Base-by-base conservation (phyloP, 345 rosid genomes). In the Arabis hirsuta region DNA sequence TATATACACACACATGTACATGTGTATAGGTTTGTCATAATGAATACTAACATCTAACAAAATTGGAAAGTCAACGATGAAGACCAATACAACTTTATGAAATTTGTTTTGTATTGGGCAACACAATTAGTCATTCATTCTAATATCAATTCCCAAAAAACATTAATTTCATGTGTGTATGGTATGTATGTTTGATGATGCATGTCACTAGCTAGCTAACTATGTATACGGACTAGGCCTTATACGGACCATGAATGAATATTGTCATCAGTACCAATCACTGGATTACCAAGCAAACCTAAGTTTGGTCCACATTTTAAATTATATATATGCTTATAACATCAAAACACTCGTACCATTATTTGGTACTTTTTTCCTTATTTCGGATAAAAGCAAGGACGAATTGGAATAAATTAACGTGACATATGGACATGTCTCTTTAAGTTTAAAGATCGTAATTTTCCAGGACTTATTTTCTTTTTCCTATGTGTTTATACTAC, bases 281-380 rank as follows among this genome's bases (percentile, higher is more conserved):
- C 64, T 55, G 76, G 47, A 36, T 45, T 24, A 56, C 45, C 34
- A 64, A 47, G 55, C 50, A 20, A n/a, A 14, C 22, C 41, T 22
- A 52, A 67, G 63, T 75, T 59, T 54, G 63, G 69, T 75, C 47
- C 66, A 73, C 66, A 41, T 3, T 31, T 56, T 56, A 0, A 67
- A 45, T 57, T 13, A 55, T 60, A 2, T 32, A 6, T 36, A 13
- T 60, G 58, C 68, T 22, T 42, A 52, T 67, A 67, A 20, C 39
- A 48, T 74, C 73, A 51, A 67, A 65, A 66, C 61, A 58, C 31
- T 74, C 62, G 73, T 67, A 74, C 78, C 63, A 60, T 2, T 14
- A n/a, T 74, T 20, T n/a, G 73, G 69, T 68, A 74, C 62, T 32
- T 10, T 41, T 31, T 63, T 3, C 31, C 41, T 61, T 52, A 42